Percentiles rank a stretch among this genome's conserved stretches.
These are phyloP conservation scores for Coemansia guatemalensis DNA, from an alignment of 192 early-diverging fungal genomes.

Conservation along the genomic window DNA sequence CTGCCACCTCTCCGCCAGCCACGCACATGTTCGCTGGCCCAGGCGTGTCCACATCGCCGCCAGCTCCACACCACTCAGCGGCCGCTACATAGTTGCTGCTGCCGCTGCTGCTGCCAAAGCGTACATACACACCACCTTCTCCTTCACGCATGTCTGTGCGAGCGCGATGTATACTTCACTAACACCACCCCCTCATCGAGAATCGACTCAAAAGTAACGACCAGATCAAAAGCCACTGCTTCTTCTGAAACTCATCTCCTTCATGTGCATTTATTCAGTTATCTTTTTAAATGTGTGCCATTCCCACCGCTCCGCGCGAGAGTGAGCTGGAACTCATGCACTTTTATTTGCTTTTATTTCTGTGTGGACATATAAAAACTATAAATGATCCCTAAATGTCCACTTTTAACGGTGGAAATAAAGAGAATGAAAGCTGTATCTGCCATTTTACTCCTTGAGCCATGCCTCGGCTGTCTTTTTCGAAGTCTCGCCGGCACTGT, in stretches of 20 bases:
- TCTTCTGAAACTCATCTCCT: neutral
- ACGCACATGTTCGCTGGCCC: constrained; percentile 25
- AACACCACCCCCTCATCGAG: neutral
- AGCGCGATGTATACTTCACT: neutral
- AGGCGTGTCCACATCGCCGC: constrained; percentile 26
- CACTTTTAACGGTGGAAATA: neutral
- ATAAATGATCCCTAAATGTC: neutral
- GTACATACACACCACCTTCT: neutral
- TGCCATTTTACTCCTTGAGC: constrained; percentile 24
- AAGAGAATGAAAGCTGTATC: neutral
- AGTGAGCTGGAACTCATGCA: neutral
- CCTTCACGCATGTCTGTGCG: neutral
- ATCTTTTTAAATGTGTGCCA: neutral
- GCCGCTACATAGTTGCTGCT: constrained; percentile 5
- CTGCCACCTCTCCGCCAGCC: constrained; percentile 5
- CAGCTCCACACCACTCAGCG: constrained; percentile 28
- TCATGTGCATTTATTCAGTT: neutral
- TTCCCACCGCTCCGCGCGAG: neutral
- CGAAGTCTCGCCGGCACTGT: constrained; percentile 10
- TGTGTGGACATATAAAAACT: neutral
- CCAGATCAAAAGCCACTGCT: neutral
- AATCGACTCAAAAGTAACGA: neutral
- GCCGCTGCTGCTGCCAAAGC: neutral
- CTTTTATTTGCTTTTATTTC: constrained; percentile 6
- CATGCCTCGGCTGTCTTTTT: constrained; percentile 31